Evolutionary conservation across 192 early-diverging fungal species (phyloP).

Genomic region (Coemansia umbellata): DNA sequence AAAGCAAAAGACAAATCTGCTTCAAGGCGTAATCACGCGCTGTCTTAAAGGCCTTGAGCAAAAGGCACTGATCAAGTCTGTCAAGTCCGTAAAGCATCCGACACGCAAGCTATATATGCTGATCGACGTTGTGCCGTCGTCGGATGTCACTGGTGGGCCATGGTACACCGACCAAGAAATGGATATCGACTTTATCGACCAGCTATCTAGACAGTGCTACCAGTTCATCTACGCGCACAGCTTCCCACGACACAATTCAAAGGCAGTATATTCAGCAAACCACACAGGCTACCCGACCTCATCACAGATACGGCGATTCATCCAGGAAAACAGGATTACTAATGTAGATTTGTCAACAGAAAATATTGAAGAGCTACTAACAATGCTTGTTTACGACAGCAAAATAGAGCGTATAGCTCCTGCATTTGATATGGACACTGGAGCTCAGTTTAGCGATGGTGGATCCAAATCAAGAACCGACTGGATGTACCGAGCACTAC

Average conservation of each 20-base stretch:
- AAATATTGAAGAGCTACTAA: conserved; percentile 76
- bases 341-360: conserved; percentile 65
- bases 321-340: conserved; percentile 66
- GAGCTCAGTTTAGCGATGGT: conserved; percentile 46
- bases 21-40: conserved; percentile 68
- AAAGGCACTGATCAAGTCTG: conserved; percentile 73
- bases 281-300: conserved; percentile 70
- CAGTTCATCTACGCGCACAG: conserved; percentile 64
- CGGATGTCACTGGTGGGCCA: conserved; percentile 85
- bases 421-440: conserved; percentile 51
- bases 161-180: conserved; percentile 93
- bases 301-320: conserved; percentile 63
- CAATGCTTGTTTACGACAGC: conserved; percentile 83
- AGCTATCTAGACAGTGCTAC: conserved; percentile 65
- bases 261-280: conserved; percentile 58
- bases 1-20: conserved; percentile 74
- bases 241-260: conserved; percentile 45
- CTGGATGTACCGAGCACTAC: conserved; percentile 73
- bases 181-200: conserved; percentile 87
- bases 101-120: conserved; percentile 91
- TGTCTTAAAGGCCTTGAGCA: conserved; percentile 78
- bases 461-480: conserved; percentile 53
- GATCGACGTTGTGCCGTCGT: conserved; percentile 72
- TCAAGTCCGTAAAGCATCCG: conserved; percentile 89
- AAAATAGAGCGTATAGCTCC: conserved; percentile 67